Conservation (phyloP, 805 yeast genomes). For the Sungouiozyma intestinalis region DNA sequence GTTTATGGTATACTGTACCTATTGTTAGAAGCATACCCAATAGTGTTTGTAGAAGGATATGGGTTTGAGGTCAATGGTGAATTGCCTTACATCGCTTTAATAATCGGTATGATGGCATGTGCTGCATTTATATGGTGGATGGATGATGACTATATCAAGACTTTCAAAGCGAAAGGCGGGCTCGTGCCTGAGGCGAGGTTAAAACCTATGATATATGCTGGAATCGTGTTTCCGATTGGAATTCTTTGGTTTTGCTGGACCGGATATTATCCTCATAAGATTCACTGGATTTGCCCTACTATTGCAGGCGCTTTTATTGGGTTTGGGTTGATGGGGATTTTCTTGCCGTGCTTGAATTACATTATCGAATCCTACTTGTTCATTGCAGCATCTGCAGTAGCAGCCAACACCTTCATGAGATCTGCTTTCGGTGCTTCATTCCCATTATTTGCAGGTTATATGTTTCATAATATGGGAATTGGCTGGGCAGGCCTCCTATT, state of each 20-base stretch:
- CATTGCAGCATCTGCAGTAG: conserved; percentile 71
- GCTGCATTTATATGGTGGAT: conserved; percentile 38
- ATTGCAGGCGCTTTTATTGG: conserved; percentile 56
- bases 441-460: conserved; percentile 60
- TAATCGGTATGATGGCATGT: conserved; percentile 58
- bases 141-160: conserved; percentile 44
- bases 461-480: conserved; percentile 58
- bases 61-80: conserved; percentile 41
- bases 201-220: conserved; percentile 64
- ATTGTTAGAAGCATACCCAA: conserved; percentile 65
- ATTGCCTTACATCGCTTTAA: conserved; percentile 71
- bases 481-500: conserved; percentile 73
- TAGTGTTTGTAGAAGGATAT: conserved; percentile 55
- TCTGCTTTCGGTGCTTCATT: conserved; percentile 58
- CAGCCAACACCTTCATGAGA: conserved; percentile 63
- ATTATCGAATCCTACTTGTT: conserved; percentile 59
- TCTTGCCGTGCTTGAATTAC: conserved; percentile 61
- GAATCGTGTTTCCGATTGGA: conserved; percentile 63
- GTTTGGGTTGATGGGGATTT: conserved; percentile 56
- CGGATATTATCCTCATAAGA: conserved; percentile 57
- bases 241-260: conserved; percentile 84
- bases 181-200: conserved; percentile 71
- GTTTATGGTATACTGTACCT: conserved; percentile 72
- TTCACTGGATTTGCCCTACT: conserved; percentile 77
- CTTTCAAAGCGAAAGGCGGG: conserved; percentile 42